Percentiles rank a stretch among this genome's conserved stretches.
Evolutionary conservation across 2,329 filamentous ascomycete species (phyloP).

Genomic region (Teratosphaeria zuluensis): DNA sequence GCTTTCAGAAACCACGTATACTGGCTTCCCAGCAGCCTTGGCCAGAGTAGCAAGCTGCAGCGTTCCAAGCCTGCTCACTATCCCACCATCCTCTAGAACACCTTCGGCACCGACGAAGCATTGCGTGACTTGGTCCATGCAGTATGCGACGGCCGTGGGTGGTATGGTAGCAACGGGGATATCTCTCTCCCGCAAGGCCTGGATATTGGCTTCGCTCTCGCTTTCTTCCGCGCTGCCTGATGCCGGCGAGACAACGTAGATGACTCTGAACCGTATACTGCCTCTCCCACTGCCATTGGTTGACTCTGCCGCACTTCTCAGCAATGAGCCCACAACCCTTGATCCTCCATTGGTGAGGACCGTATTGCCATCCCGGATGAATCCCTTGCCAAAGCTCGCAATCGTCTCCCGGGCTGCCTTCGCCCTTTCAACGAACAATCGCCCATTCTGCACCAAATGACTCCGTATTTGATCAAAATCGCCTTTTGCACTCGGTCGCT

Average conservation of each 20-base stretch:
- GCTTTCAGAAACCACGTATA: conserved; percentile 88
- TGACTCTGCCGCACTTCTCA: conserved; percentile 63
- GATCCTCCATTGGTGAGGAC: conserved; percentile 89
- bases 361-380: conserved; percentile 67
- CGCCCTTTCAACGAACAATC: conserved; percentile 76
- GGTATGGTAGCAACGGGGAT: conserved; percentile 77
- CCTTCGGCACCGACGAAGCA: conserved; percentile 65
- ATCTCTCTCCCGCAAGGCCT: conserved; percentile 59
- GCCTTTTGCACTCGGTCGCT: conserved; percentile 43
- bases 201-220: conserved; percentile 64
- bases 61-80: conserved; percentile 77
- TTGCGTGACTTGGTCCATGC: conserved; percentile 63
- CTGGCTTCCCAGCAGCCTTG: conserved; percentile 60
- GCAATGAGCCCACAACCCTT: conserved; percentile 67
- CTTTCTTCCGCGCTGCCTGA: conserved; percentile 34
- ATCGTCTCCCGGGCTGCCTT: conserved; percentile 79
- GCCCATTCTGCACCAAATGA: conserved; percentile 76
- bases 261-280: conserved; percentile 67
- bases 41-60: conserved; percentile 81
- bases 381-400: conserved; percentile 65
- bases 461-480: conserved; percentile 75
- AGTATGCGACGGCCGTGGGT: conserved; percentile 67
- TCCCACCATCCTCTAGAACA: conserved; percentile 86
- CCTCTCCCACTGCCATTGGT: conserved; percentile 34
- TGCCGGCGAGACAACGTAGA: conserved; percentile 48